Evolutionary conservation across 1,139 yeast genomes (phyloP).

Genomic region (Geotrichum citri-aurantii): DNA sequence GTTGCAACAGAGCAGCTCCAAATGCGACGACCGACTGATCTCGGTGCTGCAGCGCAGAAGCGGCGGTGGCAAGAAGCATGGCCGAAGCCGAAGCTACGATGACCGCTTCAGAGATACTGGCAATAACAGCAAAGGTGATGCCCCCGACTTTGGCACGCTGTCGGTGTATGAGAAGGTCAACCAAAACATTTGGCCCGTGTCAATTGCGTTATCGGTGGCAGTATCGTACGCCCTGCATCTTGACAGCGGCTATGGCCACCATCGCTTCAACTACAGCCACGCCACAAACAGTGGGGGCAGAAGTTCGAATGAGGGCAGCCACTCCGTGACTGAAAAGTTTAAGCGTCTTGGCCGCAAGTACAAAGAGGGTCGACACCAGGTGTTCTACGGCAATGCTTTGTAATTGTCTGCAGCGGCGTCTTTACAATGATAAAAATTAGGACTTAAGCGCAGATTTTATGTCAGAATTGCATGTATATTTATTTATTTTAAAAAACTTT

Average conservation of each 20-base stretch:
- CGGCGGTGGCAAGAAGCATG: neutral
- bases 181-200: constrained; percentile 12
- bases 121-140: neutral
- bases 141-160: constrained; percentile 11
- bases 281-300: neutral
- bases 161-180: constrained; percentile 8
- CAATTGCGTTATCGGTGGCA: constrained; percentile 11
- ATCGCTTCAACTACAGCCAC: neutral
- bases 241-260: neutral
- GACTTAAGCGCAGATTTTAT: neutral
- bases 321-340: constrained; percentile 7
- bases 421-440: neutral
- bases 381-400: constrained; percentile 6
- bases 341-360: constrained; percentile 13
- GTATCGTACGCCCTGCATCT: constrained; percentile 11
- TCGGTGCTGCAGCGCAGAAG: constrained; percentile 3
- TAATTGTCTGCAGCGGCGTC: neutral
- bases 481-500: neutral
- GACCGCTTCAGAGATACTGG: neutral
- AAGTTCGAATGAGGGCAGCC: neutral
- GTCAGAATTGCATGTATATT: neutral
- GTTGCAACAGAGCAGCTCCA: neutral
- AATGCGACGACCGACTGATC: neutral
- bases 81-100: neutral
- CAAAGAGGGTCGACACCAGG: constrained; percentile 9